Evolutionary conservation across 2,329 filamentous ascomycete genomes (phyloP).

Genomic region (Botryotinia calthae): DNA sequence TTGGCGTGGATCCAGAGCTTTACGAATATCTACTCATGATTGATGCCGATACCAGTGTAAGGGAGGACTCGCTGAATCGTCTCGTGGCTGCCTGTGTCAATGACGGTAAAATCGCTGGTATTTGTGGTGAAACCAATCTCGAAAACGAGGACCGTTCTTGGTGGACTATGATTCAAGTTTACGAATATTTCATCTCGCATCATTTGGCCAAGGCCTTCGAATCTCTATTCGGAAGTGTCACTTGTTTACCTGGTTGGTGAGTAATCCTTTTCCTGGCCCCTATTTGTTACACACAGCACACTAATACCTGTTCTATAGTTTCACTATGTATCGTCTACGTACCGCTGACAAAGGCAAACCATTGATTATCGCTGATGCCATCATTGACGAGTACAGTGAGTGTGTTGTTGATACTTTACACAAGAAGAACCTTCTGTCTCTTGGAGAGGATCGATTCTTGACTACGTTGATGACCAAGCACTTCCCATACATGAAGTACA

Average conservation of each 20-base stretch:
- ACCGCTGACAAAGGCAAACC: constrained; percentile 93
- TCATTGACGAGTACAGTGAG: constrained; percentile 86
- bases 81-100: constrained; percentile 90
- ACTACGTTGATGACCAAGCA: constrained; percentile 98
- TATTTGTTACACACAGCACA: constrained; percentile 35
- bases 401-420: constrained; percentile 91
- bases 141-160: constrained; percentile 93
- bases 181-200: constrained; percentile 99
- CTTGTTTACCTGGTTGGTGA: constrained; percentile 98
- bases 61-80: constrained; percentile 87
- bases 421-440: constrained; percentile 86
- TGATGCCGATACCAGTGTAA: constrained; percentile 93
- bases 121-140: constrained; percentile 93
- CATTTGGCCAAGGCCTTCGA: constrained; percentile 96
- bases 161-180: constrained; percentile 99
- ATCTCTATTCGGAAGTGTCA: constrained; percentile 95
- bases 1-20: constrained; percentile 93
- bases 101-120: constrained; percentile 93
- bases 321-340: constrained; percentile 96
- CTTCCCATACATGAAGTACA: constrained; percentile 93
- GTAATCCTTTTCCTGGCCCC: constrained; percentile 41
- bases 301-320: constrained; percentile 57
- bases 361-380: constrained; percentile 83
- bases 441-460: constrained; percentile 95
- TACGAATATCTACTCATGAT: constrained; percentile 98